Base-by-base conservation (phyloP, 2,329 filamentous ascomycete species). In the Penicillium sp. region DNA sequence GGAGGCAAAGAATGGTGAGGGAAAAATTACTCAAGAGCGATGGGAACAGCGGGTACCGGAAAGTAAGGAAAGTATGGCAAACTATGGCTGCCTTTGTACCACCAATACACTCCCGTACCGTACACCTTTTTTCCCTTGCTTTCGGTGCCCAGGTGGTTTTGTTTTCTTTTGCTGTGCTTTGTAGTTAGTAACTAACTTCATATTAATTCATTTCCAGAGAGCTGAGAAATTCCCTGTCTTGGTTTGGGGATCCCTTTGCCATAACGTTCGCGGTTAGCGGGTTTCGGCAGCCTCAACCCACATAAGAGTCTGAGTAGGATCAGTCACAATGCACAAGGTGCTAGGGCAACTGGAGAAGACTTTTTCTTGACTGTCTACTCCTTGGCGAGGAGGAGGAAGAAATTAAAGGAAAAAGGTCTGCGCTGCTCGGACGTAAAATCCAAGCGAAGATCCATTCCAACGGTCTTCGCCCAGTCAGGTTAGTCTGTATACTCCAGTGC, bases 391-490 rank as follows among this genome's bases (percentile, higher is more conserved):
- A 43, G 20, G 23, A 41, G 42, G 45, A 48, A 50, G 44, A 28
- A 33, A 47, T 24, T 45, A 25, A 15, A 45, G 23, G 18, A 37
- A 45, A 46, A 38, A 25, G 23, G 9, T 24, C 29, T 27, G 37
- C 35, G 23, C 42, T 49, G n/a, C 32, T 31, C 18, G 31, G 41
- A 50, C 20, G 38, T 47, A 48, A 48, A 44, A 54, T 24, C 44
- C 37, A 44, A 50, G 47, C 45, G 57, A 60, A 52, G 57, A 56
- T 58, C 56, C 57, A 61, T 56, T 57, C 57, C 57, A 61, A 61
- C 51, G 52, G 57, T 59, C 56, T 56, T 52, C 54, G 48, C 57
- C 58, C 13, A 62, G 58, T 59, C 52, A 46, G 58, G 58, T 59
- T 62, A 61, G 58, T 54, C 47, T 44, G 38, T 60, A 60, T 60